Percentiles rank a stretch among this genome's conserved stretches.
phyloP scores from a whole-genome alignment of 495 filamentous ascomycete species.

The Daldinia concentrica region DNA sequence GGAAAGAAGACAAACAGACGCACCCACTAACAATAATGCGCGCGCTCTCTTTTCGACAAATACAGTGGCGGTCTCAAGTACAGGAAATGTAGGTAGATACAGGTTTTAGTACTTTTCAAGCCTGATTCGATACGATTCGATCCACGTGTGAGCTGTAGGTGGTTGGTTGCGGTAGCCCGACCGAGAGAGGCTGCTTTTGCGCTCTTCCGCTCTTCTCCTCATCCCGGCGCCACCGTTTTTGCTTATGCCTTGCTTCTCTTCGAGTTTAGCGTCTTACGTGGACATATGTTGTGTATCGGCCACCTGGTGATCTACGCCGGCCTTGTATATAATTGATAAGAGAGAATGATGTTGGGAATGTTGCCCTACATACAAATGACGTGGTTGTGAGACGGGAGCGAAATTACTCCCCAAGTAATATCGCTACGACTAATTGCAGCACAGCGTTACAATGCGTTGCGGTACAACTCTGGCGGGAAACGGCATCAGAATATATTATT shows the following conservation, averaged over 20 bases:
- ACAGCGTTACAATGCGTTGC: slow-evolving; percentile 4
- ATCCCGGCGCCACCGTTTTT: slow-evolving; percentile 1
- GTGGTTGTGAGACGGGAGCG: slow-evolving; percentile 30
- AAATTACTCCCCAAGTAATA: slow-evolving; percentile 31
- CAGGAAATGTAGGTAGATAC: background rate
- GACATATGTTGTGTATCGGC: slow-evolving; percentile 30
- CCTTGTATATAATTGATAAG: slow-evolving; percentile 19
- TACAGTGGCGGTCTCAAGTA: slow-evolving; percentile 34
- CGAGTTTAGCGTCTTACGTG: slow-evolving; percentile 36
- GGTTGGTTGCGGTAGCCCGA: slow-evolving; percentile 30
- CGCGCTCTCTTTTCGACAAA: slow-evolving; percentile 11
- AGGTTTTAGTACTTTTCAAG: background rate
- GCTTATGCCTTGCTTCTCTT: slow-evolving; percentile 32
- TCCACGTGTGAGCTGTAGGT: slow-evolving; percentile 31
- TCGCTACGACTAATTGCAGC: slow-evolving; percentile 11
- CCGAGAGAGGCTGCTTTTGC: slow-evolving; percentile 6
- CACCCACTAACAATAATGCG: background rate
- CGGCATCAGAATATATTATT: slow-evolving; percentile 3
- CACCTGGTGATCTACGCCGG: slow-evolving; percentile 23
- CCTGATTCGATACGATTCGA: slow-evolving; percentile 34
- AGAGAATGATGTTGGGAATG: background rate
- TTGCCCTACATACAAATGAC: slow-evolving; percentile 31
- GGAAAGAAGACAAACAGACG: slow-evolving; percentile 8
- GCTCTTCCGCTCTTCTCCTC: slow-evolving; percentile 9
- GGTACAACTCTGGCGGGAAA: background rate